Base-by-base conservation (phyloP, 208 protist species). In the Trypanosoma mega region DNA sequence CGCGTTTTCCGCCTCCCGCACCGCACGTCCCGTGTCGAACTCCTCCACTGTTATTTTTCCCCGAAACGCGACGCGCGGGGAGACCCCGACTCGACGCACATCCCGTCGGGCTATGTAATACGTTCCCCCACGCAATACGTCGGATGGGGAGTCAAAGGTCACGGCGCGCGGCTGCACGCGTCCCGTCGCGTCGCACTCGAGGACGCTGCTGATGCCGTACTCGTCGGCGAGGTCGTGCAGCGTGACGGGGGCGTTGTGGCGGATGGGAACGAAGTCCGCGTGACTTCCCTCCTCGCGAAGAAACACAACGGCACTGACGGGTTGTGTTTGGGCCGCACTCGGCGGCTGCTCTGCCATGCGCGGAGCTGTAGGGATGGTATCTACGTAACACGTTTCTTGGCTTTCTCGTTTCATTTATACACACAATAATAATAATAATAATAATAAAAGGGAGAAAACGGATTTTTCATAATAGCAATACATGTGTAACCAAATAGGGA, bases 41-140 rank as follows among this genome's bases (percentile, higher is more conserved):
- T 94, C 83, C 63, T 90, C 80, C 34, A 94, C 84, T 12, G 70
- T 46, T 44, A 94, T 89, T 45, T 90, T 90, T 4, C 84, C 75
- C 18, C 78, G 80, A 61, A 94, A 94, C 14, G 82, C 86, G 12
- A 94, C 87, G 1, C 79, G 78, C 11, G 66, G 84, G 31, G 59
- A 67, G 12, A 64, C 57, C 1, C 59, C 53, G 2, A 73, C 31
- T 11, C 62, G 68, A 12, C 67, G 70, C 20, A 60, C 24, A 47
- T 91, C 87, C 20, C 87, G 80, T 3, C 80, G 64, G 5, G 80
- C 82, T 37, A 94, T 81, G 72, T 94, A 94, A 69, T 94, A 82
- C 29, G 70, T 69, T 5, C 87, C 87, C 29, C 75, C 72, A 63
- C 78, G 84, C 43, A 94, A 53, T 12, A 90, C 68, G 59, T 94